phyloP scores from a whole-genome alignment of 129 eudicot genomes.

The Artemisia argyi region DNA sequence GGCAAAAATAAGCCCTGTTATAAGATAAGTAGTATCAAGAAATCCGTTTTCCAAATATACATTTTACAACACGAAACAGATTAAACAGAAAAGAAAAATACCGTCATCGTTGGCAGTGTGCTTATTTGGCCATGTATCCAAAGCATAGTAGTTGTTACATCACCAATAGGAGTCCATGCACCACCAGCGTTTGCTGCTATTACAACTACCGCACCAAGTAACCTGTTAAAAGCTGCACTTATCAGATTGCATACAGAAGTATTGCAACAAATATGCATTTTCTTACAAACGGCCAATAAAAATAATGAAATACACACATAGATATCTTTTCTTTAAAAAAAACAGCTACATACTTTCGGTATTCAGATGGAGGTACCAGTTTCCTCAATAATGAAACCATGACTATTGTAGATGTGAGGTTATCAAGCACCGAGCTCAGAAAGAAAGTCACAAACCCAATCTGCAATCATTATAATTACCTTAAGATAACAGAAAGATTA shows the following conservation, averaged over 20 bases:
- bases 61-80: no score
- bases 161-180: constrained; percentile 99
- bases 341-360: constrained; percentile 70
- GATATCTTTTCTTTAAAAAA: no score
- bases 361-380: constrained; percentile 91
- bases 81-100: constrained; percentile 26
- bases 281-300: neutral
- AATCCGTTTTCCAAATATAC: neutral
- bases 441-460: constrained; percentile 94
- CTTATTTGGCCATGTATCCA: constrained; percentile 99
- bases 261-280: neutral
- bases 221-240: constrained; percentile 43
- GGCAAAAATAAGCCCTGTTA: constrained; percentile 73
- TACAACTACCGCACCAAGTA: constrained; percentile 94
- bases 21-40: constrained; percentile 11
- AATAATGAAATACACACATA: neutral
- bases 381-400: constrained; percentile 97
- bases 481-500: constrained; percentile 7
- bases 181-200: constrained; percentile 99
- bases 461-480: constrained; percentile 45
- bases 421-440: constrained; percentile 91
- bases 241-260: neutral
- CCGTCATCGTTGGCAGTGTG: constrained; percentile 91
- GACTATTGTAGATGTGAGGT: constrained; percentile 94
- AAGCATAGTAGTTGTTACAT: constrained; percentile 98